These are phyloP conservation scores for Panellus pusillus DNA, from an alignment of 768 basidiomycete genomes.

Conservation along the genomic window DNA sequence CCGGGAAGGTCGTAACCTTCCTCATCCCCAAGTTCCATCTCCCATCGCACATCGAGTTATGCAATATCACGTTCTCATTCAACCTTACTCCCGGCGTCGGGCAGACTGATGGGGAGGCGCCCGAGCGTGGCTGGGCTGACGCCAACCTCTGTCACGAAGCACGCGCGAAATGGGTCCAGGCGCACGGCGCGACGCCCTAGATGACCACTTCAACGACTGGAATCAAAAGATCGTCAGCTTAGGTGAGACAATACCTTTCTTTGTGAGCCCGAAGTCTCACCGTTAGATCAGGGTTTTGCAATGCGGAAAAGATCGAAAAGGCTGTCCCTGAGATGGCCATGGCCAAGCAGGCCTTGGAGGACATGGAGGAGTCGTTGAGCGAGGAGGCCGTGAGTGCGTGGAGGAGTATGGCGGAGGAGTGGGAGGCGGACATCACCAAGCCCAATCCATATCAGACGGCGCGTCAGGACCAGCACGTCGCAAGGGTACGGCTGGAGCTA, in stretches of 20 bases:
- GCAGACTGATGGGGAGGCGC: slow-evolving; percentile 34
- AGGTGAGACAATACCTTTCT: background rate
- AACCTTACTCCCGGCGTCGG: slow-evolving; percentile 31
- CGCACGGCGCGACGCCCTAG: background rate
- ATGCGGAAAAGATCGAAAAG: background rate
- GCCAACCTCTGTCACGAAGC: slow-evolving; percentile 31
- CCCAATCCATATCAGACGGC: slow-evolving; percentile 7
- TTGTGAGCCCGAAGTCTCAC: no score
- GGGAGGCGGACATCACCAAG: slow-evolving; percentile 9
- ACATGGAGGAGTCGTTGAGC: background rate
- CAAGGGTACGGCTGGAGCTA: slow-evolving; percentile 16
- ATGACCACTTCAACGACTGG: background rate
- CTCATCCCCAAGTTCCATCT: slow-evolving; percentile 29
- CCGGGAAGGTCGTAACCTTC: slow-evolving; percentile 7
- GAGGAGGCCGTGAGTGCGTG: background rate
- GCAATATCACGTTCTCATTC: slow-evolving; percentile 23
- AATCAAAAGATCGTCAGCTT: background rate
- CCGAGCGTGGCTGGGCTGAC: slow-evolving; percentile 30
- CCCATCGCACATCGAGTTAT: slow-evolving; percentile 21
- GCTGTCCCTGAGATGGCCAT: background rate
- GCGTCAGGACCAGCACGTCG: background rate
- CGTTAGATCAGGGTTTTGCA: background rate
- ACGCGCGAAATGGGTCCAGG: slow-evolving; percentile 38
- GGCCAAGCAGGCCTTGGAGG: background rate
- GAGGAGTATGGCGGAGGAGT: slow-evolving; percentile 1